Conservation (phyloP, 768 basidiomycete species). For the Pulveroboletus sp. region DNA sequence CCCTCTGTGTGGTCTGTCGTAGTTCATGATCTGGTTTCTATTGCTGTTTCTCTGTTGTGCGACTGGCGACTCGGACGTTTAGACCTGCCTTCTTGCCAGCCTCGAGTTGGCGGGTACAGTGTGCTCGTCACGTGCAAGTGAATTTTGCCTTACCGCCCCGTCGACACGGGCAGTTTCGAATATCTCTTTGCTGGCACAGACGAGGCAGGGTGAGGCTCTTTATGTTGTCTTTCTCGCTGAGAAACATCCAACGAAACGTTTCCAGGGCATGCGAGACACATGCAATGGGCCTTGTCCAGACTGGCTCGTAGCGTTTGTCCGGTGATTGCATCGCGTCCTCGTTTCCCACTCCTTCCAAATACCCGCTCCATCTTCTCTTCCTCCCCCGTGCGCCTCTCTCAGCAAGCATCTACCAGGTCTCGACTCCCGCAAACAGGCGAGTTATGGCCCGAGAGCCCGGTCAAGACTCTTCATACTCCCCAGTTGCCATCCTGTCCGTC, state of each 20-base stretch:
- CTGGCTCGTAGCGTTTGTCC: constrained; percentile 40
- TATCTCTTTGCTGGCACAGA: neutral
- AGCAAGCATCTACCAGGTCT: constrained; percentile 5
- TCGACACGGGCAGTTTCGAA: neutral
- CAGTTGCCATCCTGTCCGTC: neutral
- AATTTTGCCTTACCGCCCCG: too few relatives aligned
- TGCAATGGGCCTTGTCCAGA: constrained; percentile 64
- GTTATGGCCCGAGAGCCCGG: neutral
- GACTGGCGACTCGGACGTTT: neutral
- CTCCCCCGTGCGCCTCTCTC: neutral
- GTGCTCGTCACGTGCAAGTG: constrained; percentile 20
- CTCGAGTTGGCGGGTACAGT: neutral
- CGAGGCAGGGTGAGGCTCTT: constrained; percentile 14
- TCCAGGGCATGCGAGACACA: constrained; percentile 57
- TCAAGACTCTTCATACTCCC: neutral
- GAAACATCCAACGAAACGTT: neutral
- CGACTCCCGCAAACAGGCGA: neutral
- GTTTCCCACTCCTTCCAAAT: neutral
- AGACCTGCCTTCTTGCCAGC: neutral
- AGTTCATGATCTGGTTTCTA: constrained; percentile 42
- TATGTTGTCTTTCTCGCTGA: neutral
- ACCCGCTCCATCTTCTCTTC: constrained; percentile 10
- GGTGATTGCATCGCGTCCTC: neutral
- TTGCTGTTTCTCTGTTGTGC: neutral
- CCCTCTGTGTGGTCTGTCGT: constrained; percentile 49